Base-by-base conservation (phyloP, 2,329 filamentous ascomycete genomes). In the Dactylellina parvicollis region DNA sequence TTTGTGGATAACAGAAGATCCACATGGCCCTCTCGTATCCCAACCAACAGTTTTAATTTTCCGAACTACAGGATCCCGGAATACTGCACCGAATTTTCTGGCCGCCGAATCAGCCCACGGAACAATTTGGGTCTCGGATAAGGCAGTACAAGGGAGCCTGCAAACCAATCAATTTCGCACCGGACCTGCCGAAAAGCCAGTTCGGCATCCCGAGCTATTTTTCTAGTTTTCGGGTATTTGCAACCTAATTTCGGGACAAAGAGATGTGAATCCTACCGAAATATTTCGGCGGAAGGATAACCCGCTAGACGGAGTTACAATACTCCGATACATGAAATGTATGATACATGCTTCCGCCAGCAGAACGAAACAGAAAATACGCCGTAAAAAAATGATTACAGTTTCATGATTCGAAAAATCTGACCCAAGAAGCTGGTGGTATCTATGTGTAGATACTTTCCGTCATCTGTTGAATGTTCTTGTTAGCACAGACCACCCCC, bases 171-270 rank as follows among this genome's bases (percentile, higher is more conserved):
- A 61, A 47, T 49, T 28, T 71, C 49, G 10, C 57, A 59, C 50
- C 50, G 34, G 56, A 24, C 66, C 20, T 62, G 49, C 66, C 57
- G 66, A 57, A 50, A 28, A 56, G 3, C 18, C 16, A 34, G 20
- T 34, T 73, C 60, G 69, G 69, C 69, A 73, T 73, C 44, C 69
- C 69, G 69, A 73, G 60, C 57, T 54, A 61, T 60, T 73, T 62
- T 62, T 66, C 22, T 22, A 32, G 3, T 10, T 30, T 66, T 61
- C 67, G 60, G 67, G 54, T 60, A 60, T 40, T 38, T 28, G 47
- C 59, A 32, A 44, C n/a, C 38, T 59, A 60, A 65, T 54, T 60
- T 65, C 59, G 67, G 59, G 30, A 38, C 28, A 40, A n/a, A n/a
- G n/a, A 18, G 40, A 24, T 5, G 50, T 61, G 54, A 73, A 73